phyloP scores from a whole-genome alignment of 2,329 filamentous ascomycete species.

The Fusarium denticulatum region DNA sequence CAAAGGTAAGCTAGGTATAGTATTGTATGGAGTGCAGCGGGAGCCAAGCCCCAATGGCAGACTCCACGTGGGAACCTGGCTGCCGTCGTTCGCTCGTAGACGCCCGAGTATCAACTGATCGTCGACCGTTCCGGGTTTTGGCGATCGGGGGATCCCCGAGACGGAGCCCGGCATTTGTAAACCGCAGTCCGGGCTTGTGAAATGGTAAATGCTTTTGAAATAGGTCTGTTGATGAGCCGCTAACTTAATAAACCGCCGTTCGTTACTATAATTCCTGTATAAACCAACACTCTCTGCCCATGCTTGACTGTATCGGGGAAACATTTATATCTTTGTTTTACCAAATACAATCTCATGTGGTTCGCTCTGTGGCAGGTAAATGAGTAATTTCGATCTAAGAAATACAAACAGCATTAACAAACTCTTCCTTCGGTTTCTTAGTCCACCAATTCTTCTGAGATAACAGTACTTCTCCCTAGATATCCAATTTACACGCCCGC shows the following conservation, averaged over 20 bases:
- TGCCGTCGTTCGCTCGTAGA: conserved; percentile 29
- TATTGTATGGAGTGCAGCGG: conserved; percentile 17
- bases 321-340: too few species aligned
- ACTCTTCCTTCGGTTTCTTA: not conserved
- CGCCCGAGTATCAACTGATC: not conserved
- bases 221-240: not conserved
- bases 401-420: not conserved
- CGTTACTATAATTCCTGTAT: not conserved
- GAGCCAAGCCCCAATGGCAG: conserved; percentile 35
- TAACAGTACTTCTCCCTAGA: not conserved
- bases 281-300: too few species aligned
- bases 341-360: too few species aligned
- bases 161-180: not conserved
- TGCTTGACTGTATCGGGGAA: not conserved
- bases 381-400: not conserved
- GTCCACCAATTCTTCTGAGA: not conserved
- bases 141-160: not conserved
- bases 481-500: not conserved
- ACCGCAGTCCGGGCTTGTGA: not conserved
- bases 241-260: not conserved
- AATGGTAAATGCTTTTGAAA: not conserved
- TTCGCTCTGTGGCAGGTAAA: not conserved
- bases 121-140: not conserved
- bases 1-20: not conserved
- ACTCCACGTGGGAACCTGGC: conserved; percentile 37